Evolutionary conservation across 1,139 yeast species (phyloP).

Genomic region (Kodamaea ohmeri): DNA sequence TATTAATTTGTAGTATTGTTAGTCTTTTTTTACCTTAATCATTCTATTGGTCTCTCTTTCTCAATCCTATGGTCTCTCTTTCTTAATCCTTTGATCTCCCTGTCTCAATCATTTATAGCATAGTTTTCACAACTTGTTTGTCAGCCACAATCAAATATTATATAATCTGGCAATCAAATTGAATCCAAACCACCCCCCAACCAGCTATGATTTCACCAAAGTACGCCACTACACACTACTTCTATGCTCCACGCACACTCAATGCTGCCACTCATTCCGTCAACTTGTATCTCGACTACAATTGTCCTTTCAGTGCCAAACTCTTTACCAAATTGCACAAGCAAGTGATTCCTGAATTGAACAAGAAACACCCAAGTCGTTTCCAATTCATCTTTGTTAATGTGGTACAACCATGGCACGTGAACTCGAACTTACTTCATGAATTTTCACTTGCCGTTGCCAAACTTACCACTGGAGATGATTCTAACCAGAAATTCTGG

Average conservation of each 20-base stretch:
- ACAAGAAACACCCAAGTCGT: constrained; percentile 44
- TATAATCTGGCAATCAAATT: no score
- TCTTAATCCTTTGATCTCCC: no score
- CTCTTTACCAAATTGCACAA: constrained; percentile 54
- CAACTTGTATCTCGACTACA: constrained; percentile 68
- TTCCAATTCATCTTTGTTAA: constrained; percentile 62
- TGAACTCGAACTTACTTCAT: constrained; percentile 61
- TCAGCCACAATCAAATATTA: no score
- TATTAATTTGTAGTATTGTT: no score
- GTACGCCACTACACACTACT: constrained; percentile 39
- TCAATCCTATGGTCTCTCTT: no score
- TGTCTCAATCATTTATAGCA: no score
- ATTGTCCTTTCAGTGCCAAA: constrained; percentile 73
- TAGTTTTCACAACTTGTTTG: no score
- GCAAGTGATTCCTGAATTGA: constrained; percentile 53
- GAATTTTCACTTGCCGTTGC: constrained; percentile 76
- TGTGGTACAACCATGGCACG: constrained; percentile 87
- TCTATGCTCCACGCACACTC: constrained; percentile 23
- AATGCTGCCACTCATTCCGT: constrained; percentile 33
- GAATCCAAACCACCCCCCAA: no score
- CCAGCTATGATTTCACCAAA: constrained; percentile 47
- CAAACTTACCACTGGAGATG: constrained; percentile 42
- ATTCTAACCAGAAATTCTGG: constrained; percentile 53
- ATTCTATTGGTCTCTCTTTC: no score
- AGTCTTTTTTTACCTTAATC: no score